Evolutionary conservation across 2,329 filamentous ascomycete genomes (phyloP), one percentile per base, ranked within the genome.

Genomic region (Immersiporthe knoxdaviesiana): DNA sequence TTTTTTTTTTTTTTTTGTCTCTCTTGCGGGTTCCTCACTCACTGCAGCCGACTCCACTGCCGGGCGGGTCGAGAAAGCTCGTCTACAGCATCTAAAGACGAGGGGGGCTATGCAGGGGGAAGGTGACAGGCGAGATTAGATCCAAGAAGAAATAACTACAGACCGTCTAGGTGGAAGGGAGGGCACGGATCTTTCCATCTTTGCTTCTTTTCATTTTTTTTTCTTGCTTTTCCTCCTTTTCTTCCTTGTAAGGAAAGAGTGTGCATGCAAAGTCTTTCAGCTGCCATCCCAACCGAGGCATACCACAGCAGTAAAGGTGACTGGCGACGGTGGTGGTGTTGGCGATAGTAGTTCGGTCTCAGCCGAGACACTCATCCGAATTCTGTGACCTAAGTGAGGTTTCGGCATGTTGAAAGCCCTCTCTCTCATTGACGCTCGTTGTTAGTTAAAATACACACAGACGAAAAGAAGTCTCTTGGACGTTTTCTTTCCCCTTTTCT

Each of bases 301-400:
- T 8, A 47, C 14, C 7, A 44, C 5, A 47, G 44, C 16, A 47
- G 18, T n/a, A 47, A n/a, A 47, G 44, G 7, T 47, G 44, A n/a
- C 35, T 21, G 41, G 21, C 18, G 41, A 21, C 21, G 18, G 41
- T 47, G 41, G 18, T 44, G 41, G 35, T 8, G 18, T 6, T 44
- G 41, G 41, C 21, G 41, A 47, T 47, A 10, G 21, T 47, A 11
- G 44, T n/a, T 47, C 21, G 7, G 44, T 47, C 44, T 47, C 44
- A 47, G 44, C 21, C 44, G 21, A 47, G 21, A 47, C 44, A 47
- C 37, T 59, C 63, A 59, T 65, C 63, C 47, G 64, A 69, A 61
- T 41, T 69, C 68, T 69, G 68, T 54, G 64, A 67, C 68, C 59
- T 35, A 30, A 41, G 56, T 47, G 50, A 60, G 56, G 59, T 67